Percentiles rank a stretch among this genome's conserved stretches.
Conservation (phyloP, 2,329 filamentous ascomycete genomes). For the Thermoascus crustaceus region DNA sequence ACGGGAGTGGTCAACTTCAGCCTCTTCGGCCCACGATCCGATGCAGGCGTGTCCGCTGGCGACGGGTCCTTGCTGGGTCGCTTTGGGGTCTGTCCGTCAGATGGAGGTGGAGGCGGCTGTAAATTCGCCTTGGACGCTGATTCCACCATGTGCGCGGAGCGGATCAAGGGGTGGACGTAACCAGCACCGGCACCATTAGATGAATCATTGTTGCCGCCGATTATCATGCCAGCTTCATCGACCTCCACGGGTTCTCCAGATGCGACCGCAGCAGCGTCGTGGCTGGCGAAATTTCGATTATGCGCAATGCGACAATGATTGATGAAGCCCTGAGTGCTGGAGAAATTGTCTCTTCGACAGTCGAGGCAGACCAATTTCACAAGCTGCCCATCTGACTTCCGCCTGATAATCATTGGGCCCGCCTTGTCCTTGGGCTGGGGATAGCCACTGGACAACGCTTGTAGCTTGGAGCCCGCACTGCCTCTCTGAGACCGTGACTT, state of each 20-base stretch:
- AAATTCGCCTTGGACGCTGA: slow-evolving; percentile 17
- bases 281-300: slow-evolving; percentile 85
- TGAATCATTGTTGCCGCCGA: slow-evolving; percentile 31
- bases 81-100: slow-evolving; percentile 8
- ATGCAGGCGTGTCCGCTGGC: background rate
- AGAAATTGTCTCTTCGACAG: slow-evolving; percentile 85
- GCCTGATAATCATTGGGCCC: slow-evolving; percentile 75
- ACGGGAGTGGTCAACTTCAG: slow-evolving; percentile 2
- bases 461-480: slow-evolving; percentile 56
- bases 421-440: slow-evolving; percentile 69
- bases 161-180: slow-evolving; percentile 56
- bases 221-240: slow-evolving; percentile 47
- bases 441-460: slow-evolving; percentile 62
- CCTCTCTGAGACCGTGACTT: slow-evolving; percentile 52
- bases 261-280: slow-evolving; percentile 83
- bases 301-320: slow-evolving; percentile 98
- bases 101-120: slow-evolving; percentile 12
- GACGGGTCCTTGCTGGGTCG: slow-evolving; percentile 3
- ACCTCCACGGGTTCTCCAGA: slow-evolving; percentile 76
- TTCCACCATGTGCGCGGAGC: slow-evolving; percentile 43
- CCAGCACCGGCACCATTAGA: slow-evolving; percentile 33
- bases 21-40: slow-evolving; percentile 1
- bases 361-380: slow-evolving; percentile 88
- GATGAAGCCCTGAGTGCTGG: slow-evolving; percentile 96
- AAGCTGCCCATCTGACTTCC: slow-evolving; percentile 69